Base-by-base conservation (phyloP, 1,284 basidiomycete genomes). In the Cutaneotrichosporon daszewskae region DNA sequence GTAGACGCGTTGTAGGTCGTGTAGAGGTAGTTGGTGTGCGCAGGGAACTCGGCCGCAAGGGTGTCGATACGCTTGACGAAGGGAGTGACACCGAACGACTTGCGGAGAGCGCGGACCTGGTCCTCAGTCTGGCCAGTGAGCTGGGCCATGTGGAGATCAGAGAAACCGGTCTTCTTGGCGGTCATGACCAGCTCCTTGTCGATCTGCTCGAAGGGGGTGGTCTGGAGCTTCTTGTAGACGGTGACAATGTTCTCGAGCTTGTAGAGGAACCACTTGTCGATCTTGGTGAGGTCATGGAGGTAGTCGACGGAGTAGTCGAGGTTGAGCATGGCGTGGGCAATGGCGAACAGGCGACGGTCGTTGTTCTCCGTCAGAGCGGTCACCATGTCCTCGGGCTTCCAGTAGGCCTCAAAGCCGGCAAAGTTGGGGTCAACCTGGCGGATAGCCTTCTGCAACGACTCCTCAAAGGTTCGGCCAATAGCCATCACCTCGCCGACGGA, bases 31-130 rank as follows among this genome's bases (percentile, higher is more conserved):
- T 98, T 98, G 63, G 95, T 98, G 73, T 95, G 85, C 4, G 95
- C 95, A 18, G 95, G 95, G 76, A 88, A 98, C 73, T 99, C 95
- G 54, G 95, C 95, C 24, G 94, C 95, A 49, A 99, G 82, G 4
- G 95, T 98, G 73, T 99, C 95, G 73, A 99, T 98, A 53, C 92
- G 88, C 75, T 99, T 98, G 68, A 99, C 95, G 72, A 94, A 98
- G 35, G 95, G 95, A 14, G 85, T 95, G 60, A 98, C 81, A 40
- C 84, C 82, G 50, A 87, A 75, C 4, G 82, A 79, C 74, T 97
- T 96, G 59, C 94, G 84, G 67, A 84, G 77, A 2, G 81, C 79
- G 50, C 95, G 89, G 33, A 95, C 86, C 28, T 76, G 73, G 50
- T 78, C 80, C 73, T 95, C 91, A 10, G 78, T 81, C 17, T 79